phyloP scores from a whole-genome alignment of 177 flowering plant genomes.

The Telopea speciosissima region DNA sequence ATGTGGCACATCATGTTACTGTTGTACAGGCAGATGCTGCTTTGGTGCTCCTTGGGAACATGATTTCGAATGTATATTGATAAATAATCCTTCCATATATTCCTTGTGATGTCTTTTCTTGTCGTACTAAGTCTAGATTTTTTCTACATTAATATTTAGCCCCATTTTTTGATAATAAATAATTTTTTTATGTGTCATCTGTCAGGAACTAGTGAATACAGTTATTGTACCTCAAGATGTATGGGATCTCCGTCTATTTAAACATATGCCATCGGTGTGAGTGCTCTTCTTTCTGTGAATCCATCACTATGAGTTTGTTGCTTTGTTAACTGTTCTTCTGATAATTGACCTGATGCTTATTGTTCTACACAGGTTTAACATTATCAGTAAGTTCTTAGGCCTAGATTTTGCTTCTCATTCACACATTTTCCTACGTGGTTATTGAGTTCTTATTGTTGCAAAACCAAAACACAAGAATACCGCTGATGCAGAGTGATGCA shows the following conservation, averaged over 20 bases:
- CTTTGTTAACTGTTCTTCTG: too few species aligned
- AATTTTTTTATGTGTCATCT: neutral
- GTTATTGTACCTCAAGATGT: conserved; percentile 62
- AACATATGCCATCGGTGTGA: conserved; percentile 62
- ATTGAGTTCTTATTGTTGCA: too few species aligned
- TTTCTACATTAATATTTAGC: too few species aligned
- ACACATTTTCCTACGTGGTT: too few species aligned
- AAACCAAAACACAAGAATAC: too few species aligned
- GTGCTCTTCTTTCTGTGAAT: conserved; percentile 12
- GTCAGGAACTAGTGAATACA: conserved; percentile 46
- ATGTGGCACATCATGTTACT: conserved; percentile 4
- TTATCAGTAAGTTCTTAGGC: neutral
- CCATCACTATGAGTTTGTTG: neutral
- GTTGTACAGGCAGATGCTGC: conserved; percentile 79
- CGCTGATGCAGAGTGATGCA: too few species aligned
- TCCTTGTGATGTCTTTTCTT: neutral
- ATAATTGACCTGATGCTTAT: neutral
- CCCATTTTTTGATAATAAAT: neutral
- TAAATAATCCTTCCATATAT: neutral
- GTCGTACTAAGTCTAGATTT: neutral
- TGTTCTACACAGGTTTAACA: neutral
- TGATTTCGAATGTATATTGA: conserved; percentile 54
- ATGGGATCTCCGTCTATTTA: conserved; percentile 83
- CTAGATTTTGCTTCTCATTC: neutral
- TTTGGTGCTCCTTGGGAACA: conserved; percentile 58